Percentiles rank a stretch among this genome's conserved stretches.
These are phyloP conservation scores for Dunaliella primolecta DNA, from an alignment of 139 green algal species.

Conservation along the genomic window DNA sequence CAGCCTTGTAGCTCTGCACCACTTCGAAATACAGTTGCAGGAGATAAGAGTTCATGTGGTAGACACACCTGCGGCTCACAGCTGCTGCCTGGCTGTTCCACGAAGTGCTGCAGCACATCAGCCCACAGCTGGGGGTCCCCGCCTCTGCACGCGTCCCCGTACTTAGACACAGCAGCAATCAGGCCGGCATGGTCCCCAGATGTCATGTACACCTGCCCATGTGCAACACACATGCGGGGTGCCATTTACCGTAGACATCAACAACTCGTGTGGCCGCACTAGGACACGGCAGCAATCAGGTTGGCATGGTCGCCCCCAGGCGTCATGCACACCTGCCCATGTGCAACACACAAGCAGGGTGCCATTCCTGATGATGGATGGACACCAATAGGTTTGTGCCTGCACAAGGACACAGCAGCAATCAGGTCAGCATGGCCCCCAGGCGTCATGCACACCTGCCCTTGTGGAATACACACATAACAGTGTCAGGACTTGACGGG, in stretches of 20 bases:
- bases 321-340: constrained; percentile 68
- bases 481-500: no score
- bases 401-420: constrained; percentile 63
- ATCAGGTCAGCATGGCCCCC: constrained; percentile 70
- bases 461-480: no score
- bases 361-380: no score
- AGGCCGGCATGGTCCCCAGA: constrained; percentile 65
- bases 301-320: constrained; percentile 58
- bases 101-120: constrained; percentile 41
- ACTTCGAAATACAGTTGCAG: no score
- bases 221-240: no score
- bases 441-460: constrained; percentile 69
- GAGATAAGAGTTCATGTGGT: no score
- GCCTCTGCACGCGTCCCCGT: constrained; percentile 64
- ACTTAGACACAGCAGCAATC: constrained; percentile 66
- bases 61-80: constrained; percentile 1
- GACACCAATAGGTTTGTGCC: no score
- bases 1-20: no score
- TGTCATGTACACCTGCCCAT: constrained; percentile 68
- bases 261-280: constrained; percentile 71
- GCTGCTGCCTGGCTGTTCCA: constrained; percentile 19
- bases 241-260: no score
- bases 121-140: constrained; percentile 84
- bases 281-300: constrained; percentile 71
- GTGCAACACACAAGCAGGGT: no score